A percentile compares a stretch with the other conserved stretches of the same genome.
Evolutionary conservation across 306 rosid species (phyloP).

Genomic region (Citrullus colocynthis): DNA sequence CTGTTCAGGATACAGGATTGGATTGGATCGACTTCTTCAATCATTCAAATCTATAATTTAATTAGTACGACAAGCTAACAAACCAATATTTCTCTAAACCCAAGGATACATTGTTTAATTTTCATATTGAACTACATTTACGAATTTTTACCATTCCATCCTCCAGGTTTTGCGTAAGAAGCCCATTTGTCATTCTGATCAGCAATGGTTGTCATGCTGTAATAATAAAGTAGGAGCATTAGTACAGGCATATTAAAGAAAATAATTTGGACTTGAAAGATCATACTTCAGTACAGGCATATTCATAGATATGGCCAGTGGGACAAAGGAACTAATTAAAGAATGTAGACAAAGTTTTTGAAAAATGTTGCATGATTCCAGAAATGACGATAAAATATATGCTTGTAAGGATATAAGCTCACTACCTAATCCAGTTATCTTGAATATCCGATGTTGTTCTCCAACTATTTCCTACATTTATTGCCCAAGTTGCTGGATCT

Average conservation of each 20-base stretch:
- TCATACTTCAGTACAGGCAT: not conserved
- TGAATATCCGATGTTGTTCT: slow-evolving; percentile 68
- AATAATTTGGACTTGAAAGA: not conserved
- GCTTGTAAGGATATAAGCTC: not conserved
- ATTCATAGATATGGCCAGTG: not conserved
- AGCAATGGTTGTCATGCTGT: slow-evolving; percentile 49
- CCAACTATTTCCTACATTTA: slow-evolving; percentile 62
- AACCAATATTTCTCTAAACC: no score
- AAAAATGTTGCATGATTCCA: not conserved
- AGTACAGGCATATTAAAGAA: not conserved
- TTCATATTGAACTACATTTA: not conserved
- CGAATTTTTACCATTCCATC: slow-evolving; percentile 59
- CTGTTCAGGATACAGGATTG: not conserved
- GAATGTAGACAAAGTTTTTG: not conserved
- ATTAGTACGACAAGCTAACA: not conserved
- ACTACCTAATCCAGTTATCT: slow-evolving; percentile 55
- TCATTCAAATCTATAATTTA: not conserved
- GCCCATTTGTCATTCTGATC: slow-evolving; percentile 68
- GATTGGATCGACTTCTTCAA: not conserved
- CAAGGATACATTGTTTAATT: not conserved
- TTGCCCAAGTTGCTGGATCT: slow-evolving; percentile 65
- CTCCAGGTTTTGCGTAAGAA: slow-evolving; percentile 66
- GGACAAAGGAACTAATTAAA: not conserved
- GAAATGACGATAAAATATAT: not conserved
- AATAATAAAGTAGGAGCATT: not conserved